phyloP scores from a whole-genome alignment of 2,329 filamentous ascomycete species.

The Paracorniculantispora psalliotae region DNA sequence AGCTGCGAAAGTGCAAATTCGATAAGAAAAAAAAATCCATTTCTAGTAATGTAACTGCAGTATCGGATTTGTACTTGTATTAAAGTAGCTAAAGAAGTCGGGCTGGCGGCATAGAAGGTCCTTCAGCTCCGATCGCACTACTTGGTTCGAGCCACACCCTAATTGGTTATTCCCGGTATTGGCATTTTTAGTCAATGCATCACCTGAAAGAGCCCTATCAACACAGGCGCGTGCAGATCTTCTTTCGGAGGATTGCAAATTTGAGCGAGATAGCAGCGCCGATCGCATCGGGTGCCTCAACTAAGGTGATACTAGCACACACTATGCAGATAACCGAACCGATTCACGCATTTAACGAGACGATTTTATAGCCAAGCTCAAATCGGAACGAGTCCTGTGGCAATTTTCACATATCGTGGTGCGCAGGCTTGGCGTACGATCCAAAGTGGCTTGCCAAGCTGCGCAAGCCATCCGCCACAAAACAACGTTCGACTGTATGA shows the following conservation, averaged over 20 bases:
- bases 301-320: not conserved
- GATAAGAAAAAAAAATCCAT: not conserved
- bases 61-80: not conserved
- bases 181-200: too few relatives aligned
- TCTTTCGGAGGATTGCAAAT: not conserved
- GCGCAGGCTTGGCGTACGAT: not conserved
- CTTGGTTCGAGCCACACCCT: too few relatives aligned
- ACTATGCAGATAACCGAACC: not conserved
- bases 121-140: too few relatives aligned
- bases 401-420: not conserved
- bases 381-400: not conserved
- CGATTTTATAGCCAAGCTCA: too few relatives aligned
- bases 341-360: too few relatives aligned
- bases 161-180: too few relatives aligned
- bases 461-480: too few relatives aligned
- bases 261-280: not conserved
- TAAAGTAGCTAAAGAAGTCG: not conserved
- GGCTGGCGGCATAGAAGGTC: too few relatives aligned
- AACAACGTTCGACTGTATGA: too few relatives aligned
- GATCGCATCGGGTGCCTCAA: constrained; percentile 1
- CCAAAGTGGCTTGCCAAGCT: not conserved
- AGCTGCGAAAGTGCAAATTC: not conserved
- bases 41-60: not conserved
- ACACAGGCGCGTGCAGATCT: not conserved
- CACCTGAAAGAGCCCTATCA: too few relatives aligned